Percentiles rank a stretch among this genome's conserved stretches.
phyloP scores from a whole-genome alignment of 1,284 basidiomycete genomes.

The Leccinum brunneo-olivaceum region DNA sequence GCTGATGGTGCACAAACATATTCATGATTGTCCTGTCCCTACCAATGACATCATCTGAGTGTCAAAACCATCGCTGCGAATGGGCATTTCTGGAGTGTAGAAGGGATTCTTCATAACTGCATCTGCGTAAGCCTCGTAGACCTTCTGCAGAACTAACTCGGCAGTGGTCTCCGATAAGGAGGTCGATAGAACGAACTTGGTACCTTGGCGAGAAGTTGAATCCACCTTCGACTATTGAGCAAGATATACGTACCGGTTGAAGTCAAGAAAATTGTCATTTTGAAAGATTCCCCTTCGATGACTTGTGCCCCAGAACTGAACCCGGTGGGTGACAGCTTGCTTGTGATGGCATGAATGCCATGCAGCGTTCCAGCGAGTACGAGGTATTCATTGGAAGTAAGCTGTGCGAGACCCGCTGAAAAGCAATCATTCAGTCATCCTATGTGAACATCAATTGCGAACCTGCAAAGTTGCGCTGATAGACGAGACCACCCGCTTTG shows the following conservation, averaged over 20 bases:
- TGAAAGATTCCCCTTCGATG: slow-evolving; percentile 92
- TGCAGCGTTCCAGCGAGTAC: slow-evolving; percentile 96
- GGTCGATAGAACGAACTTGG: slow-evolving; percentile 93
- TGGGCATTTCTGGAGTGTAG: slow-evolving; percentile 98
- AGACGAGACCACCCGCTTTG: slow-evolving; percentile 96
- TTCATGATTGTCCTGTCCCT: slow-evolving; percentile 37
- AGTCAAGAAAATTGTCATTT: slow-evolving; percentile 84
- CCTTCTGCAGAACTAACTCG: slow-evolving; percentile 70
- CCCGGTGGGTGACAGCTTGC: slow-evolving; percentile 80
- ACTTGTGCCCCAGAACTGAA: slow-evolving; percentile 84
- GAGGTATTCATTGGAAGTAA: slow-evolving; percentile 95
- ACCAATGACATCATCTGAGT: slow-evolving; percentile 56
- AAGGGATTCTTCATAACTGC: slow-evolving; percentile 99
- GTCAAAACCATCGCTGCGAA: slow-evolving; percentile 88
- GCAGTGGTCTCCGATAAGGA: slow-evolving; percentile 70
- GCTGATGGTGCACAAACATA: background rate
- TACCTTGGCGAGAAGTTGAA: slow-evolving; percentile 51
- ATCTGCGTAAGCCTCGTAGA: slow-evolving; percentile 89
- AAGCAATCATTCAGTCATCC: slow-evolving; percentile 8
- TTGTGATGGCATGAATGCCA: slow-evolving; percentile 97
- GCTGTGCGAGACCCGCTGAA: slow-evolving; percentile 77
- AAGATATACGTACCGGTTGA: slow-evolving; percentile 69
- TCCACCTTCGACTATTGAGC: slow-evolving; percentile 1
- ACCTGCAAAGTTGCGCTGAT: slow-evolving; percentile 89
- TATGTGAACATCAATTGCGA: slow-evolving; percentile 18